phyloP scores from a whole-genome alignment of 2,329 filamentous ascomycete species.

The Aureobasidium sp. region DNA sequence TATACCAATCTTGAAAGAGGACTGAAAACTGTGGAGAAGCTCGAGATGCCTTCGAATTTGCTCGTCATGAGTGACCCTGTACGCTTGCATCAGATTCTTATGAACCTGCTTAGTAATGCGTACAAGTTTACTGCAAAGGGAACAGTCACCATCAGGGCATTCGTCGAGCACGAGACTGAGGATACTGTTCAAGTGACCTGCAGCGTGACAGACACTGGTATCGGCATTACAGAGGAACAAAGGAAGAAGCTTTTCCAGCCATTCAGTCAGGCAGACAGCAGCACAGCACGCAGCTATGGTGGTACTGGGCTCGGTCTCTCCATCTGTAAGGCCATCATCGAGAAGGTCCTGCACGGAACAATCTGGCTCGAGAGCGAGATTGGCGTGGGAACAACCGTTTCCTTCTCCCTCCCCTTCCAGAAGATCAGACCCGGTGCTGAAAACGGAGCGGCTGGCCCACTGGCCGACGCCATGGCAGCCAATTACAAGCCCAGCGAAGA shows the following conservation, averaged over 20 bases:
- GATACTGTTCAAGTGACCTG: slow-evolving; percentile 69
- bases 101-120: slow-evolving; percentile 84
- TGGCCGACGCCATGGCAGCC: slow-evolving; percentile 45
- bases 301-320: slow-evolving; percentile 84
- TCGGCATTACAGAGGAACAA: slow-evolving; percentile 77
- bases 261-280: slow-evolving; percentile 86
- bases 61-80: slow-evolving; percentile 44
- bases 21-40: slow-evolving; percentile 48
- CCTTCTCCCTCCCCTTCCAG: slow-evolving; percentile 76
- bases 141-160: slow-evolving; percentile 73
- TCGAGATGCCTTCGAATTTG: slow-evolving; percentile 47
- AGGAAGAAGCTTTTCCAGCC: slow-evolving; percentile 81
- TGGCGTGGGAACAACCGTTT: slow-evolving; percentile 60
- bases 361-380: slow-evolving; percentile 75
- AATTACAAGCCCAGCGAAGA: slow-evolving; percentile 33
- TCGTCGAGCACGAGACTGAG: slow-evolving; percentile 60
- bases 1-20: slow-evolving; percentile 55
- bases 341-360: slow-evolving; percentile 80
- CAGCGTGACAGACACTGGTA: slow-evolving; percentile 82
- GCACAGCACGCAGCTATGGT: slow-evolving; percentile 82
- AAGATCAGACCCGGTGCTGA: slow-evolving; percentile 56
- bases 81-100: slow-evolving; percentile 45
- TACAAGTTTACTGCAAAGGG: slow-evolving; percentile 89
- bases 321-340: slow-evolving; percentile 90
- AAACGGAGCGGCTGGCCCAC: slow-evolving; percentile 28